phyloP scores from a whole-genome alignment of 441 rosid genomes.

The Brassica hybrid region DNA sequence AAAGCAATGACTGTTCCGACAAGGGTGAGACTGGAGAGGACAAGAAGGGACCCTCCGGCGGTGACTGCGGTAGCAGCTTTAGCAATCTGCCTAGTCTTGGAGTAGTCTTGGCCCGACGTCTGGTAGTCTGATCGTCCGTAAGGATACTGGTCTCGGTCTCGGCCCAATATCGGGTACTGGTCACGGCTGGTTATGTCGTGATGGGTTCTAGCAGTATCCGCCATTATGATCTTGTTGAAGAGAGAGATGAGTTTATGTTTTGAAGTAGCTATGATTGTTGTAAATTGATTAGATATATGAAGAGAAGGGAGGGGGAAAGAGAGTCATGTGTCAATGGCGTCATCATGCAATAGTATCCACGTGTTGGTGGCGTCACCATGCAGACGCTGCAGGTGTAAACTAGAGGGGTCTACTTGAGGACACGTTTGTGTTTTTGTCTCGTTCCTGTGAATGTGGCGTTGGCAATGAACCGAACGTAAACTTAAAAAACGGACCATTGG shows the following conservation, averaged over 20 bases:
- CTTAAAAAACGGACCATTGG: conserved; percentile 2
- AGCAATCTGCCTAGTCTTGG: conserved; percentile 62
- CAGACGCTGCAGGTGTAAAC: conserved; percentile 64
- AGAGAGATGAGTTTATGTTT: conserved; percentile 23
- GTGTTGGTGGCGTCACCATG: conserved; percentile 68
- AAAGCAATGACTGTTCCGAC: conserved; percentile 78
- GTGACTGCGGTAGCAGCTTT: conserved; percentile 80
- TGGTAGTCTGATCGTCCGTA: conserved; percentile 43
- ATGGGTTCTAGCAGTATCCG: conserved; percentile 39
- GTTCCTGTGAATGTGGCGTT: conserved; percentile 10
- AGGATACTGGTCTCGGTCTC: conserved; percentile 36
- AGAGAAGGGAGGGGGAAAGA: neutral
- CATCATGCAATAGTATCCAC: conserved; percentile 43
- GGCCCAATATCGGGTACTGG: conserved; percentile 28
- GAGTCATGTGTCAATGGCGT: conserved; percentile 37
- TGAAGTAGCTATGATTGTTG: conserved; percentile 31
- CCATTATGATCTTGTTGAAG: conserved; percentile 16
- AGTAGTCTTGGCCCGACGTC: conserved; percentile 32
- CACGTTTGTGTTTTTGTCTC: conserved; percentile 50
- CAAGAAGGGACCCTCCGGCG: conserved; percentile 74
- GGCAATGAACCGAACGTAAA: conserved; percentile 33
- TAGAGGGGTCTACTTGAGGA: conserved; percentile 39
- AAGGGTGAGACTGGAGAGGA: conserved; percentile 73
- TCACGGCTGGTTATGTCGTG: conserved; percentile 21
- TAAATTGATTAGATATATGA: conserved; percentile 41